These are phyloP conservation scores for Phylloporus sp. DNA, from an alignment of 768 basidiomycete genomes.

Conservation along the genomic window DNA sequence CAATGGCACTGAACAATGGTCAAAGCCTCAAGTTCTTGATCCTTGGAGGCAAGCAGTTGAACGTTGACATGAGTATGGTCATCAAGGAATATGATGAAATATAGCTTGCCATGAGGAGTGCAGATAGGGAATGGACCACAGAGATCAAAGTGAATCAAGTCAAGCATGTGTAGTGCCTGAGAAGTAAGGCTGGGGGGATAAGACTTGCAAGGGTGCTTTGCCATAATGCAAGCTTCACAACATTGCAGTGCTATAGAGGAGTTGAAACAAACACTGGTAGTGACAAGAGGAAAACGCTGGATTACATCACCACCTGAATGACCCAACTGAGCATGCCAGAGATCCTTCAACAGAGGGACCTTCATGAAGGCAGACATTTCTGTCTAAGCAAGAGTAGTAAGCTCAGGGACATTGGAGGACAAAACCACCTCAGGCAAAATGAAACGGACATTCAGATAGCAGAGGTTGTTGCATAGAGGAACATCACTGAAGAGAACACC, in stretches of 20 bases:
- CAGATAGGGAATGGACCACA: no score
- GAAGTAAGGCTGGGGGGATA: no score
- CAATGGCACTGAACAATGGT: no score
- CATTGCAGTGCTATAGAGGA: neutral
- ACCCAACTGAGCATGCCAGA: neutral
- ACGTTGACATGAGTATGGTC: no score
- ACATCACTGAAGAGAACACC: neutral
- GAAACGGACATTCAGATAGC: neutral
- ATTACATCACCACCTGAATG: neutral
- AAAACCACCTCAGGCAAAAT: neutral
- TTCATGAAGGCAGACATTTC: neutral
- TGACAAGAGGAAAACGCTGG: neutral
- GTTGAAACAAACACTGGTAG: neutral
- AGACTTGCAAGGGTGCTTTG: neutral
- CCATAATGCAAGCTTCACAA: conserved; percentile 2
- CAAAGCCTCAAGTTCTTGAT: no score
- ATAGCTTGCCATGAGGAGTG: no score
- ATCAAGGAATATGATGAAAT: no score
- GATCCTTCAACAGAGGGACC: neutral
- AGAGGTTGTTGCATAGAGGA: neutral
- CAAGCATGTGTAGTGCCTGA: no score
- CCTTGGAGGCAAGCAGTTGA: no score
- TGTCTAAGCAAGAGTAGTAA: neutral
- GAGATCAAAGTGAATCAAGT: no score
- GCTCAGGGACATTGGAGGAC: no score